Evolutionary conservation across 345 rosid genomes (phyloP).

Genomic region (Populus davidiana): DNA sequence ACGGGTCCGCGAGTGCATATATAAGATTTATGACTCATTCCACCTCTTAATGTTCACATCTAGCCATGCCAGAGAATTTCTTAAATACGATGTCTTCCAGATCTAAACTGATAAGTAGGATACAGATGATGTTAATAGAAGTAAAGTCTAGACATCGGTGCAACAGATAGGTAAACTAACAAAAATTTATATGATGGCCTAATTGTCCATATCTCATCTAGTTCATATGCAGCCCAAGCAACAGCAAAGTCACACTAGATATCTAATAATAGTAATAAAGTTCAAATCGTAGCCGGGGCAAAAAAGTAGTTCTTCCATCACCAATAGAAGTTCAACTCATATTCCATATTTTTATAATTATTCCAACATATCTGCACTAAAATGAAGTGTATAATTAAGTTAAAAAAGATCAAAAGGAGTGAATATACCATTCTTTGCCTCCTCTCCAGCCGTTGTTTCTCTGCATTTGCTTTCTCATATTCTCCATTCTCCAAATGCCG

Average conservation of each 20-base stretch:
- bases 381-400: background rate
- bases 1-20: background rate
- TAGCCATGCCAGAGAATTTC: background rate
- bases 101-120: background rate
- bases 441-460: slow-evolving; percentile 87
- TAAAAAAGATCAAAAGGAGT: background rate
- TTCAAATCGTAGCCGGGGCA: background rate
- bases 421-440: slow-evolving; percentile 86
- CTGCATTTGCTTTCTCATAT: slow-evolving; percentile 87
- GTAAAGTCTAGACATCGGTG: background rate
- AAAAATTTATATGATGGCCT: background rate
- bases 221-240: background rate
- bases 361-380: background rate
- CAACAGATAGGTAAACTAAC: background rate
- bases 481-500: slow-evolving; percentile 96
- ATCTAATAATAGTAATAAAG: background rate
- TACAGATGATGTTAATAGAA: background rate
- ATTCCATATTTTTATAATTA: background rate
- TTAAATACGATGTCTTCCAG: background rate
- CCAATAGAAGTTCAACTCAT: background rate
- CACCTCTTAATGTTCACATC: background rate
- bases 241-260: background rate
- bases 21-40: background rate
- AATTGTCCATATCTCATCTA: background rate
- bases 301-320: background rate